Conservation (phyloP, 2,329 filamentous ascomycete species). For the Paraphoma sp. region DNA sequence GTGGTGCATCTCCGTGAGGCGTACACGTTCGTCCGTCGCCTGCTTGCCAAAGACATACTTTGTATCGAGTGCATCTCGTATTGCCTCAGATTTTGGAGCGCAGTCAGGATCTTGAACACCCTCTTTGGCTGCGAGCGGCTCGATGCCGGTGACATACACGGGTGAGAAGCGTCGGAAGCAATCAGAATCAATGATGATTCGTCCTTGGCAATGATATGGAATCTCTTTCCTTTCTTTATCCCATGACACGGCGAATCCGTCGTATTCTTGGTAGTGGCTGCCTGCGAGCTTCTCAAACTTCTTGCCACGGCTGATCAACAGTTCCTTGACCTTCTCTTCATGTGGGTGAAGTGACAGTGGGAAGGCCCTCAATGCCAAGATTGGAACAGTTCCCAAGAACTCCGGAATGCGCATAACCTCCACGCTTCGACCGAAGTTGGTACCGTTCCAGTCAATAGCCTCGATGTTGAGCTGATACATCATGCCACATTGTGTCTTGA, state of each 20-base stretch:
- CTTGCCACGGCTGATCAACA: slow-evolving; percentile 79
- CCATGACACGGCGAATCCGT: slow-evolving; percentile 64
- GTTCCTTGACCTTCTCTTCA: slow-evolving; percentile 65
- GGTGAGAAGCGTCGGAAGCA: slow-evolving; percentile 53
- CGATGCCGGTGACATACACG: slow-evolving; percentile 37
- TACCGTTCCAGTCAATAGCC: slow-evolving; percentile 43
- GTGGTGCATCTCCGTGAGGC: slow-evolving; percentile 80
- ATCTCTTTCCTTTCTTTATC: slow-evolving; percentile 27
- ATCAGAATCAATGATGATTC: slow-evolving; percentile 82
- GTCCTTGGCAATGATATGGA: slow-evolving; percentile 71
- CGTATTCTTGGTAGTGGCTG: slow-evolving; percentile 78
- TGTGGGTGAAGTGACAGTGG: slow-evolving; percentile 81
- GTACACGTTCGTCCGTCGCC: slow-evolving; percentile 49
- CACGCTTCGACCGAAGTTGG: slow-evolving; percentile 30
- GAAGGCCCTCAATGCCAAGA: slow-evolving; percentile 76
- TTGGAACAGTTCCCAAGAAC: slow-evolving; percentile 81
- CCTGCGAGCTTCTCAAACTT: slow-evolving; percentile 79
- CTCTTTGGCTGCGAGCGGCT: slow-evolving; percentile 26
- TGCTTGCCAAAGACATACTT: slow-evolving; percentile 24
- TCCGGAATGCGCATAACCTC: slow-evolving; percentile 27
- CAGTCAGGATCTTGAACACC: slow-evolving; percentile 16
- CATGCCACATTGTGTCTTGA: slow-evolving; percentile 27
- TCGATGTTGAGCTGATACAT: slow-evolving; percentile 29
- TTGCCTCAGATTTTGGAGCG: slow-evolving; percentile 50
- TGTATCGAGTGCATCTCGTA: slow-evolving; percentile 11